Evolutionary conservation across 2,329 filamentous ascomycete species (phyloP), one percentile per base, ranked within the genome.

Genomic region (Diaporthe sp.): DNA sequence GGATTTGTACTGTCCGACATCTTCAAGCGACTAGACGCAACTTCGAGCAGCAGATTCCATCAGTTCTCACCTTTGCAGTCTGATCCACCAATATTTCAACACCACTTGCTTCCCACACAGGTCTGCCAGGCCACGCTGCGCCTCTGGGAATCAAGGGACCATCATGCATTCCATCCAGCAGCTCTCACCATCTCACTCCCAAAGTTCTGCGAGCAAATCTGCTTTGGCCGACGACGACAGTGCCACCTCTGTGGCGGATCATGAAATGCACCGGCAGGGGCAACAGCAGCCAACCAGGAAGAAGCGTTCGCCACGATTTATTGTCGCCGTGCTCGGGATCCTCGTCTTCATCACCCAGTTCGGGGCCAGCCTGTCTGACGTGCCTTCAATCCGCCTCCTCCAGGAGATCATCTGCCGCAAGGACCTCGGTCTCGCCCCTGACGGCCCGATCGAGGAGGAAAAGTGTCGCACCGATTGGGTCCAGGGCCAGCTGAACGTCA

Each of bases 261-360:
- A 50, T 12, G 27, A 22, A 39, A 44, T 7, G 17, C 35, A 51
- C 44, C 44, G 30, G 30, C 63, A 53, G 47, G 30, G 19, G 32
- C 44, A 22, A 6, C 63, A 27, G 17, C 42, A 39, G 13, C 17
- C n/a, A 19, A 5, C 13, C 19, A 35, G 17, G n/a, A 68, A 44
- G 59, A 27, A 22, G 10, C 17, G 50, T 12, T 72, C 73, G 1
- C 61, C 70, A 3, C 27, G n/a, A 25, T 70, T 47, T 25, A 15
- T 63, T 12, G 70, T 69, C 22, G n/a, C 59, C 22, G 56, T 37
- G 8, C 61, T 75, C 12, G 55, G 70, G 12, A 2, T 61, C 17
- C 17, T 75, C 55, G 70, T 72, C 30, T 75, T 75, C 30, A 19
- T 75, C 17, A 27, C 61, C 12, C 70, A 75, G 15, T 42, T 75